Percentiles rank a stretch among this genome's conserved stretches.
Evolutionary conservation across 2,329 filamentous ascomycete genomes (phyloP).

Genomic region (Trichoderma pleuroti): DNA sequence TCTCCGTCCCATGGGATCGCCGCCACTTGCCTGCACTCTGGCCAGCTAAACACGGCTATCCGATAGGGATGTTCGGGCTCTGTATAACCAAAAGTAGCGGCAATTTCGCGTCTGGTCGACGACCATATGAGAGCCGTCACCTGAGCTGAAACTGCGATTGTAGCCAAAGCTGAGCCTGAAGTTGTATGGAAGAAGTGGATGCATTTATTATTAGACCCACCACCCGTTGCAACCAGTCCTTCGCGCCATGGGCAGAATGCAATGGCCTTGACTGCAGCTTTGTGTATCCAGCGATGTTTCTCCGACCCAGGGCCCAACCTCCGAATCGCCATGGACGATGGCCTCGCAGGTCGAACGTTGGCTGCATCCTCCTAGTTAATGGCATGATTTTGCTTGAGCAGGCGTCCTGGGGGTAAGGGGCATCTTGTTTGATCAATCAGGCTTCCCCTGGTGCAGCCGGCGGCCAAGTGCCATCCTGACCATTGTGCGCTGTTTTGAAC

Average conservation of each 20-base stretch:
- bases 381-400: background rate
- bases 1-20: slow-evolving; percentile 80
- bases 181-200: slow-evolving; percentile 93
- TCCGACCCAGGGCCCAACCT: slow-evolving; percentile 54
- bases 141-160: slow-evolving; percentile 88
- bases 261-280: slow-evolving; percentile 91
- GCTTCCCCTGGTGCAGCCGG: background rate
- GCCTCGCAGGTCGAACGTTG: slow-evolving; percentile 31
- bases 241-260: slow-evolving; percentile 95
- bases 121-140: slow-evolving; percentile 93
- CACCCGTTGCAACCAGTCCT: slow-evolving; percentile 82
- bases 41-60: slow-evolving; percentile 93
- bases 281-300: slow-evolving; percentile 72
- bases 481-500: background rate
- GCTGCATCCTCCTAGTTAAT: slow-evolving; percentile 20
- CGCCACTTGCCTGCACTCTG: slow-evolving; percentile 79
- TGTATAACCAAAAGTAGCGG: slow-evolving; percentile 88
- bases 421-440: background rate
- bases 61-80: slow-evolving; percentile 85
- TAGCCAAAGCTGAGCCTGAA: slow-evolving; percentile 79
- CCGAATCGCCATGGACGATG: slow-evolving; percentile 38
- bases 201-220: slow-evolving; percentile 89
- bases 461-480: slow-evolving; percentile 1
- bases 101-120: slow-evolving; percentile 78
- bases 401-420: background rate